Evolutionary conservation across 495 filamentous ascomycete genomes (phyloP), one percentile per base, ranked within the genome.

Genomic region (Amniculicola lignicola): DNA sequence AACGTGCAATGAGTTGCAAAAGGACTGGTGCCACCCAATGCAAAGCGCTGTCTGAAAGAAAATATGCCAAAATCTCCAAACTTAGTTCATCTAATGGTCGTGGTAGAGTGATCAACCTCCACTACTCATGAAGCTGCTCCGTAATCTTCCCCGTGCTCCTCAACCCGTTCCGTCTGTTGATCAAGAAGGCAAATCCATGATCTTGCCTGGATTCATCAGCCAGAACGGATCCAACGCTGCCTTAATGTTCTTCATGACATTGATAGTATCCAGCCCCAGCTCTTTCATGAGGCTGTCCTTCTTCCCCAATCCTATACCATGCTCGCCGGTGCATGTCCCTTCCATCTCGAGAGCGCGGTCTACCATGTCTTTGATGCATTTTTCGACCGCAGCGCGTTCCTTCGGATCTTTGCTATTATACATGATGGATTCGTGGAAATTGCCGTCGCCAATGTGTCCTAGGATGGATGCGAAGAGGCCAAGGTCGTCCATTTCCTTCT

Each of bases 121-220:
- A n/a, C n/a, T n/a, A n/a, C n/a, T n/a, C n/a, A n/a, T n/a, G n/a
- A n/a, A n/a, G n/a, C n/a, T n/a, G n/a, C n/a, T n/a, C n/a, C n/a
- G n/a, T n/a, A n/a, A n/a, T n/a, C n/a, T n/a, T n/a, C n/a, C n/a
- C n/a, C n/a, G n/a, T n/a, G n/a, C n/a, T n/a, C n/a, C n/a, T n/a
- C n/a, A n/a, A n/a, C n/a, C n/a, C n/a, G n/a, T n/a, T n/a, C n/a
- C n/a, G n/a, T n/a, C n/a, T n/a, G n/a, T n/a, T 7, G 29, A 33
- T 33, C 29, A 40, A 9, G 44, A 23, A 15, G 60, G 64, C 31
- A 67, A 28, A 62, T 93, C 88, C 64, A 93, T 87, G 36, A 95
- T 91, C 72, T 95, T 94, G 3, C 88, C 90, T 2, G 90, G 90
- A 58, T 95, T 95, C 81, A 96, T 79, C 38, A 95, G 81, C 88